Percentiles rank a stretch among this genome's conserved stretches.
Conservation (phyloP, 2,329 filamentous ascomycete species). For the Fusarium sp. region DNA sequence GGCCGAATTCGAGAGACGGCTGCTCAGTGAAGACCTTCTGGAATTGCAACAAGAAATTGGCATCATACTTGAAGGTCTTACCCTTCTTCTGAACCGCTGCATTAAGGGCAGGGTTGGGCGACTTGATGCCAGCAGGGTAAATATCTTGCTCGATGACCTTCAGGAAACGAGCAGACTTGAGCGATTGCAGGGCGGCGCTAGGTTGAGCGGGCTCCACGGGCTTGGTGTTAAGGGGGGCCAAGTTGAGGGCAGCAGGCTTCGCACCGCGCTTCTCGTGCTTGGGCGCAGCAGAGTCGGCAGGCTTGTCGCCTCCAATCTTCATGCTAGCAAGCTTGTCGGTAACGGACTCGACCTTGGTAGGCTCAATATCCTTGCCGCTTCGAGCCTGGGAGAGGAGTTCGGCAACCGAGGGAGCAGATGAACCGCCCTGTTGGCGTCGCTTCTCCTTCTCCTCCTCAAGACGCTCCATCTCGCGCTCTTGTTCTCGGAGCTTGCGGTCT, state of each 20-base stretch:
- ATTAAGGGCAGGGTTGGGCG: constrained; percentile 93
- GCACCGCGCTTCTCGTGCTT: constrained; percentile 70
- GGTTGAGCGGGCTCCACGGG: constrained; percentile 91
- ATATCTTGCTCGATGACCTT: constrained; percentile 80
- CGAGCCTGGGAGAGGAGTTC: constrained; percentile 62
- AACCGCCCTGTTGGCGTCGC: constrained; percentile 61
- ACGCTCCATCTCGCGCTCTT: constrained; percentile 78
- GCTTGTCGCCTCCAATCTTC: constrained; percentile 60
- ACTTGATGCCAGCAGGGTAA: constrained; percentile 86
- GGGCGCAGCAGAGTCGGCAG: constrained; percentile 62
- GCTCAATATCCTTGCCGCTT: constrained; percentile 55
- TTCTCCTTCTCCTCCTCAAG: constrained; percentile 77
- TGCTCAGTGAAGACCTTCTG: constrained; percentile 97
- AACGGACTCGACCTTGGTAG: constrained; percentile 54
- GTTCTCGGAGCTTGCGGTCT: constrained; percentile 76
- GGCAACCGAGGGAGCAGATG: constrained; percentile 58
- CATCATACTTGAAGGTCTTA: constrained; percentile 92
- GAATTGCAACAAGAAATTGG: constrained; percentile 95
- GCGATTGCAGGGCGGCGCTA: constrained; percentile 90
- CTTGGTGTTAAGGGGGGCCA: constrained; percentile 84
- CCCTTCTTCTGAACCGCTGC: constrained; percentile 81
- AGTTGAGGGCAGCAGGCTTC: constrained; percentile 90
- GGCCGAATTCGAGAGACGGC: constrained; percentile 92
- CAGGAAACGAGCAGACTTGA: constrained; percentile 92
- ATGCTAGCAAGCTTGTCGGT: constrained; percentile 64